Evolutionary conservation across 306 rosid genomes (phyloP).

Genomic region (Cicer bijugum): DNA sequence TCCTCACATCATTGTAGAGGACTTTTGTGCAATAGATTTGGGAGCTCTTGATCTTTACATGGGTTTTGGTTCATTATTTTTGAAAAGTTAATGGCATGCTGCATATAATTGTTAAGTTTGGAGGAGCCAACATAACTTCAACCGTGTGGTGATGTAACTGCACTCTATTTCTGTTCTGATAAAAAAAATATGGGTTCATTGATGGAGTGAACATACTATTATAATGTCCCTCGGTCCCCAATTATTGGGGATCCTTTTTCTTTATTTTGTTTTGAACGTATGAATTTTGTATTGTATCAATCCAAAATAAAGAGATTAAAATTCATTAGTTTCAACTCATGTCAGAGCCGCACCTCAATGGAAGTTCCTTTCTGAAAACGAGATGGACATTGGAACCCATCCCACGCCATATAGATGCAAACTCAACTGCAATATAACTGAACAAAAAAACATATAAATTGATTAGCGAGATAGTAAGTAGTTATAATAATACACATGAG

Average conservation of each 20-base stretch:
- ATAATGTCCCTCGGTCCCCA: not conserved
- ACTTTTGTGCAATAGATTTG: too few species aligned
- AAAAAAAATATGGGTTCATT: not conserved
- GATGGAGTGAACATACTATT: not conserved
- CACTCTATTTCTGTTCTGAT: not conserved
- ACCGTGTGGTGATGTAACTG: not conserved
- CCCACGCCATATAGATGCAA: conserved; percentile 97
- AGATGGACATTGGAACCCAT: conserved; percentile 84
- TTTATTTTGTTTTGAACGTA: not conserved
- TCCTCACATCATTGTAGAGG: too few species aligned
- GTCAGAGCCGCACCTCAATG: conserved; percentile 65
- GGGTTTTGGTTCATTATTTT: not conserved
- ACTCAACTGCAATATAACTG: conserved; percentile 95
- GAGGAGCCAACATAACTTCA: not conserved
- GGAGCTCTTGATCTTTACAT: too few species aligned
- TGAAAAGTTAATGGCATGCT: not conserved
- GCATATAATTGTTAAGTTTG: not conserved
- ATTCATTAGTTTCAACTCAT: conserved; percentile 15
- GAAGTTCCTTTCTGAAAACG: conserved; percentile 89
- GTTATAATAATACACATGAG: conserved; percentile 28
- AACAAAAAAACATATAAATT: conserved; percentile 32
- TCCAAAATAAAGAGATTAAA: not conserved
- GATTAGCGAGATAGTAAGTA: conserved; percentile 27
- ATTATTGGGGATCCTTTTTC: not conserved
- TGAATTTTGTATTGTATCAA: not conserved